Base-by-base conservation (phyloP, 192 early-diverging fungal species). In the Mortierella antarctica region DNA sequence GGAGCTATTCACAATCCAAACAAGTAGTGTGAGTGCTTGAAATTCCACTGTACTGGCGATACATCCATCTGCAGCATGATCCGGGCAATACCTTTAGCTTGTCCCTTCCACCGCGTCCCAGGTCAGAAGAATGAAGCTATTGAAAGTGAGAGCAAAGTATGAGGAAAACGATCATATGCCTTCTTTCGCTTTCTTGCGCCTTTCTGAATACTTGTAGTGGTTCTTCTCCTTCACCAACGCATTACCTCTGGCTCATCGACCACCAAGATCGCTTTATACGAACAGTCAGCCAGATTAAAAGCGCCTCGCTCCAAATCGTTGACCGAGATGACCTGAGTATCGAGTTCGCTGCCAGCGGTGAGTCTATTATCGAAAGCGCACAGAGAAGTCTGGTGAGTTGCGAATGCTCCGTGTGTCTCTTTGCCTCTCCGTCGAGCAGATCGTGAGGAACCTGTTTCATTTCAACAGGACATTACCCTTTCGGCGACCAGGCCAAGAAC, bases 401-500 rank as follows among this genome's bases (percentile, higher is more conserved):
- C 17, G 47, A 11, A 21, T 50, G 21, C 7, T 20, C 44, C 42
- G 23, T 57, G 5, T 15, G 31, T 46, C 46, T 39, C 12, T 61
- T 31, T 41, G 31, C 31, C 31, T 31, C 31, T 31, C 31, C 1
- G 31, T 50, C 31, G 48, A 50, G 20, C 14, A 14, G 17, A 7
- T 7, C 46, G 40, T 58, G 47, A 46, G 8, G 31, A 53, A 0
- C 9, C 55, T 20, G 15, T 40, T 51, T 15, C 12, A 41, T 21
- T 21, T 40, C 18, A 53, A 54, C 46, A 51, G 21, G 42, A 50
- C 48, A n/a, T 63, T 80, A 80, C 77, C 67, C 65, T 53, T 72
- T 63, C 14, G 77, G 69, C 6, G 77, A 80, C 65, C 70, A 80
- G 46, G 77, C 77, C 11, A 80, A 57, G 70, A 80, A 80, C 0